Base-by-base conservation (phyloP, 2,329 filamentous ascomycete species). In the Pezizomycotina sp. region DNA sequence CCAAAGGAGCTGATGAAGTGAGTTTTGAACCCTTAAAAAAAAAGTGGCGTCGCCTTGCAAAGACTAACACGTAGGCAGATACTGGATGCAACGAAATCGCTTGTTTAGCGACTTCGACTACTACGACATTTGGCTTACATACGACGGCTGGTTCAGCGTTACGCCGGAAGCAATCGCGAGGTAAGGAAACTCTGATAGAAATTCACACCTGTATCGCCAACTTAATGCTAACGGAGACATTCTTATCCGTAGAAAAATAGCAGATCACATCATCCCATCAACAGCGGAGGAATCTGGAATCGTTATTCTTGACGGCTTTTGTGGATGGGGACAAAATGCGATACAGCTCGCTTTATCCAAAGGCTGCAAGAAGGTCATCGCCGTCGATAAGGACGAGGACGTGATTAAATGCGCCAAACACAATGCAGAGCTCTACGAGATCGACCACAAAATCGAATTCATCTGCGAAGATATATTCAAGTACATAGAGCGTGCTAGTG, bases 131-230 rank as follows among this genome's bases (percentile, higher is more conserved):
- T 77, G 74, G 63, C 72, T 98, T 65, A 98, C 91, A 0, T 75
- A 92, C 55, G 77, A 86, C 59, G 78, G 83, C 35, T 98, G 89
- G 89, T 98, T 89, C 56, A 89, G 84, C 36, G 84, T 95, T 5
- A 98, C 91, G 0, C 84, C 89, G 9, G 86, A 98, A 56, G 78
- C 80, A 4, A 71, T 98, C 18, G 89, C 89, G 42, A 73, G 67
- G 80, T 89, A 62, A 51, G 65, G 60, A 20, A 15, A 21, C 7
- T 18, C 6, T 12, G 31, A 21, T 27, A 20, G 33, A 37, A 31
- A 43, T 34, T 35, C 32, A 34, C 6, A 12, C 8, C 18, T 4
- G 5, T 1, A 2, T 18, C 10, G 26, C 33, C 18, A 23, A 16
- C 8, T 6, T 18, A 8, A 12, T 20, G 9, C 31, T 34, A 16